phyloP scores from a whole-genome alignment of 768 basidiomycete genomes.

The Tulasnella sp. region DNA sequence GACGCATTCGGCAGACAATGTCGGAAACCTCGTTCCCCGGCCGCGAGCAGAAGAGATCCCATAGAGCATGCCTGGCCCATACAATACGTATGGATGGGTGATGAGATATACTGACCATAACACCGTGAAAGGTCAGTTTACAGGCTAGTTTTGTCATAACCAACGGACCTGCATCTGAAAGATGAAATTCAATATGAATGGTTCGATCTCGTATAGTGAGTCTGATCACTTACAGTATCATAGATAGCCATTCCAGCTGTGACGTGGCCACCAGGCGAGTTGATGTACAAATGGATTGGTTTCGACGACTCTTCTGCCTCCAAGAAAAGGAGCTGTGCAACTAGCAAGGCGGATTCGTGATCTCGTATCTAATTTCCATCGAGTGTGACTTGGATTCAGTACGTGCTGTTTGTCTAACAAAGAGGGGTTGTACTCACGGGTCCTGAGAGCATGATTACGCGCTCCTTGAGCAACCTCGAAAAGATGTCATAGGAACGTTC shows the following conservation, averaged over 20 bases:
- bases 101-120: conserved; percentile 66
- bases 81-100: conserved; percentile 94
- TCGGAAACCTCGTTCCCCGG: conserved; percentile 80
- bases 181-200: neutral
- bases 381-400: neutral
- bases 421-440: conserved; percentile 44
- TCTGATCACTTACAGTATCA: conserved; percentile 61
- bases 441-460: conserved; percentile 92
- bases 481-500: conserved; percentile 94
- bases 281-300: conserved; percentile 95
- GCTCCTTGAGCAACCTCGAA: conserved; percentile 81
- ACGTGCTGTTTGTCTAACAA: conserved; percentile 1
- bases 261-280: conserved; percentile 92
- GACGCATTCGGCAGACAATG: conserved; percentile 88
- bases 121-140: neutral
- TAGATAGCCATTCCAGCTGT: conserved; percentile 95
- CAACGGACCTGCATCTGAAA: conserved; percentile 57
- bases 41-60: conserved; percentile 87
- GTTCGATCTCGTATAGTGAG: neutral
- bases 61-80: conserved; percentile 92
- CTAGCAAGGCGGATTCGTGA: conserved; percentile 74
- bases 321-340: conserved; percentile 87
- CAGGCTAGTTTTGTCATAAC: neutral
- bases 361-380: conserved; percentile 60
- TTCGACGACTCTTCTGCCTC: conserved; percentile 92